Conservation (phyloP, 345 rosid species). For the Lenwebbia sp. region DNA sequence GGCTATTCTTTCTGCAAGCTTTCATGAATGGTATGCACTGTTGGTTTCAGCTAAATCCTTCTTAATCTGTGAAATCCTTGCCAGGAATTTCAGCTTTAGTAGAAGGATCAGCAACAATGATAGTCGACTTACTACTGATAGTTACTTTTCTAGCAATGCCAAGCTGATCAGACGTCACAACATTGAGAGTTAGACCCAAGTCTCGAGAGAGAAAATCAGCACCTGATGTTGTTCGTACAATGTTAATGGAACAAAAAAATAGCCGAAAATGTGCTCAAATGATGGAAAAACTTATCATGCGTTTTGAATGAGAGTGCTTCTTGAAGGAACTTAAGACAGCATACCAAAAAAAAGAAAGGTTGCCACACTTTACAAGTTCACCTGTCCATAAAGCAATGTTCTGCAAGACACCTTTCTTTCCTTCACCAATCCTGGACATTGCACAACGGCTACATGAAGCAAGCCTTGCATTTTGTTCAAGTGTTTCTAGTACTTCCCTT, state of each 20-base stretch:
- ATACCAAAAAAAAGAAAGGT: too few species aligned
- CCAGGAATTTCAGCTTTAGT: conserved; percentile 75
- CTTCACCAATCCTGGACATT: too few species aligned
- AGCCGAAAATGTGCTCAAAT: neutral
- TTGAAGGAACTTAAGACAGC: too few species aligned
- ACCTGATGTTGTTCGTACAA: conserved; percentile 24
- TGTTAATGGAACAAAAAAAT: neutral
- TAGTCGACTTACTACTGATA: conserved; percentile 61
- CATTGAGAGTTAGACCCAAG: conserved; percentile 37
- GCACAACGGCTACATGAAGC: too few species aligned
- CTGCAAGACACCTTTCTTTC: too few species aligned
- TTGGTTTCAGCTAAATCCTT: conserved; percentile 80
- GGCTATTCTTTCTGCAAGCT: conserved; percentile 80
- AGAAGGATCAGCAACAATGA: conserved; percentile 65
- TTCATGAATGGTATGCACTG: conserved; percentile 39
- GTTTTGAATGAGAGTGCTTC: too few species aligned
- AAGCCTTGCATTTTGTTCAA: too few species aligned
- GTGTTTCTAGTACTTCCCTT: too few species aligned
- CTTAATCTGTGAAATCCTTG: conserved; percentile 77
- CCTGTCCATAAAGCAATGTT: too few species aligned
- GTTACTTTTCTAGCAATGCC: conserved; percentile 66
- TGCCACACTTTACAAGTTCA: too few species aligned
- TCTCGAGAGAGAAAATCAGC: conserved; percentile 79
- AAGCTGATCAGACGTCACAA: conserved; percentile 73
- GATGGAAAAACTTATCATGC: too few species aligned